phyloP scores from a whole-genome alignment of 2,329 filamentous ascomycete species.

The Fusarium citri region DNA sequence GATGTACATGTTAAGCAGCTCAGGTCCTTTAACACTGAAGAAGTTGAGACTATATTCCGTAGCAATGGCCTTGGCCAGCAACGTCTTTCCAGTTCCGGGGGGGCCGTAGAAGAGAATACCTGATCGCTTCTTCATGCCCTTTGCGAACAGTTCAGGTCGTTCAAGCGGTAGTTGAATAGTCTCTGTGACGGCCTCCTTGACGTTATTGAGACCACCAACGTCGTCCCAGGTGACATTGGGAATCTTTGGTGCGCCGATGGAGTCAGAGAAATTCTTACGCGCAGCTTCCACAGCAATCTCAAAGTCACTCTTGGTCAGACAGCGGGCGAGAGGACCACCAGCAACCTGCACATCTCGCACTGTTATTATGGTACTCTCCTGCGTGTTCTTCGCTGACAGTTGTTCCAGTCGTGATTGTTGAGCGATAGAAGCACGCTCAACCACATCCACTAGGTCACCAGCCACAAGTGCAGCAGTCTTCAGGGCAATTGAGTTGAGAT shows the following conservation, averaged over 20 bases:
- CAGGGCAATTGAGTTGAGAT: constrained; percentile 85
- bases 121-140: constrained; percentile 97
- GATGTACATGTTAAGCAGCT: constrained; percentile 96
- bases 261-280: constrained; percentile 96
- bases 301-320: constrained; percentile 85
- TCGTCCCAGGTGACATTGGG: constrained; percentile 97
- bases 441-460: constrained; percentile 92
- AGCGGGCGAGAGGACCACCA: constrained; percentile 82
- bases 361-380: constrained; percentile 62
- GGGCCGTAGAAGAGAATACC: constrained; percentile 94
- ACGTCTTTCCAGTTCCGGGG: constrained; percentile 89
- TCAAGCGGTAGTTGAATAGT: constrained; percentile 95
- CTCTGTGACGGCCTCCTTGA: constrained; percentile 97
- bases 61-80: constrained; percentile 92
- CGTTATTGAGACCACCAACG: constrained; percentile 90
- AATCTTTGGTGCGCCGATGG: constrained; percentile 97
- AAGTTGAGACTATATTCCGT: constrained; percentile 96
- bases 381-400: constrained; percentile 66
- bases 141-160: constrained; percentile 91
- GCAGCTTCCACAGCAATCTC: constrained; percentile 94
- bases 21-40: constrained; percentile 92
- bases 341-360: constrained; percentile 88
- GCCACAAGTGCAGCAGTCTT: constrained; percentile 97
- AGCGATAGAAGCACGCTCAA: constrained; percentile 87
- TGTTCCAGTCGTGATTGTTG: constrained; percentile 79